Conservation (phyloP, 2,329 filamentous ascomycete species). For the Nigrospora oryzae region DNA sequence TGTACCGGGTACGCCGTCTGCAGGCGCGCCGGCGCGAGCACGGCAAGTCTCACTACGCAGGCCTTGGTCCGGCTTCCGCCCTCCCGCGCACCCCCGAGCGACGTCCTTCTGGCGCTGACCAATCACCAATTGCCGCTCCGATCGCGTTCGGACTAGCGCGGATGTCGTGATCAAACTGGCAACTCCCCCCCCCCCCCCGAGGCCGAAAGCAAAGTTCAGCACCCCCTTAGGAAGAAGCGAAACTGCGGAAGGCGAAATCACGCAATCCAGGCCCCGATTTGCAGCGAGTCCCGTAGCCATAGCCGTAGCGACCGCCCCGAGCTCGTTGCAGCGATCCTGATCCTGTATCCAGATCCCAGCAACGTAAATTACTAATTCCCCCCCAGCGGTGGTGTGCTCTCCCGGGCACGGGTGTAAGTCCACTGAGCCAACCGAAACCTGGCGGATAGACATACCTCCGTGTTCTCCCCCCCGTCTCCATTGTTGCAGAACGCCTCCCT, state of each 20-base stretch:
- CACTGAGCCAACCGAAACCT: too few relatives aligned
- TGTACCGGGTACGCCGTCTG: neutral
- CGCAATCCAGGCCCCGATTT: neutral
- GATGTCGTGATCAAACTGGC: conserved; percentile 27
- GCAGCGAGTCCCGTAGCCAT: neutral
- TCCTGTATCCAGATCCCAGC: neutral
- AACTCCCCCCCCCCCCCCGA: conserved; percentile 10
- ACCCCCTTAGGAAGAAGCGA: conserved; percentile 3
- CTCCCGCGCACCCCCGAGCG: neutral
- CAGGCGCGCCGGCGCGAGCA: neutral
- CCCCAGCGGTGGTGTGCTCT: neutral
- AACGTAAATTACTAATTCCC: conserved; percentile 2
- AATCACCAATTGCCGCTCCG: conserved; percentile 16
- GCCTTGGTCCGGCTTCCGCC: neutral
- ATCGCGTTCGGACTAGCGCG: conserved; percentile 20
- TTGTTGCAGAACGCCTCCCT: neutral
- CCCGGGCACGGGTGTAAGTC: too few relatives aligned
- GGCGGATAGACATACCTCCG: neutral
- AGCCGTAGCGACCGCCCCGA: neutral
- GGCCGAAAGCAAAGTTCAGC: conserved; percentile 9
- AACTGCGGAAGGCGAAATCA: neutral
- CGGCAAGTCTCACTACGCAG: neutral
- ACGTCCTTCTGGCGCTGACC: conserved; percentile 6
- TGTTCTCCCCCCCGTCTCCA: neutral
- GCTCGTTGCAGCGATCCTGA: too few relatives aligned